These are phyloP conservation scores for Phaeosphaeriaceae sp. DNA, from an alignment of 2,329 filamentous ascomycete species.

Conservation along the genomic window DNA sequence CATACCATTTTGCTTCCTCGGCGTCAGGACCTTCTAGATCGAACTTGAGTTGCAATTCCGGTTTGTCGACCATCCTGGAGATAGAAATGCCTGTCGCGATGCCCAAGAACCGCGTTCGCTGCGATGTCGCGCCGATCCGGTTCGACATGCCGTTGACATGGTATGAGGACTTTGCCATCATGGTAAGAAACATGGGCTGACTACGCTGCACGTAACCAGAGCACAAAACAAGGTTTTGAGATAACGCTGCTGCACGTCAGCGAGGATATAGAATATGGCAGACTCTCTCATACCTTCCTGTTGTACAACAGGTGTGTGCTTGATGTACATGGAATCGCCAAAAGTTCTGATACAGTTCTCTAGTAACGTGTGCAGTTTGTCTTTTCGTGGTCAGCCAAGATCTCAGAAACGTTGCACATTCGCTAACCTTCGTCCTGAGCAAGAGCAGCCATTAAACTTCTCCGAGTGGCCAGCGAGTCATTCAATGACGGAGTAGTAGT, in stretches of 20 bases:
- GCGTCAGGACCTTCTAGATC: slow-evolving; percentile 79
- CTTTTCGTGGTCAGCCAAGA: slow-evolving; percentile 19
- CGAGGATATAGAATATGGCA: slow-evolving; percentile 14
- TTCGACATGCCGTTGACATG: slow-evolving; percentile 87
- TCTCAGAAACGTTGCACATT: not conserved
- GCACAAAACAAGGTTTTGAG: slow-evolving; percentile 78
- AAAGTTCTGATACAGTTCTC: slow-evolving; percentile 77
- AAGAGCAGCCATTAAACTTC: slow-evolving; percentile 52
- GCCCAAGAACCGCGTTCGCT: slow-evolving; percentile 79
- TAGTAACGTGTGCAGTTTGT: slow-evolving; percentile 63
- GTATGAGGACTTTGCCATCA: slow-evolving; percentile 72
- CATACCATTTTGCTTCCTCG: slow-evolving; percentile 77
- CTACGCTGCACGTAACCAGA: slow-evolving; percentile 77
- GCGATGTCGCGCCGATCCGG: slow-evolving; percentile 78
- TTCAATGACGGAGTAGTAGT: slow-evolving; percentile 33
- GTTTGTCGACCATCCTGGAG: slow-evolving; percentile 68
- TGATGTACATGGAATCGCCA: slow-evolving; percentile 85
- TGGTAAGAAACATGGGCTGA: slow-evolving; percentile 69
- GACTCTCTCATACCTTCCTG: slow-evolving; percentile 74
- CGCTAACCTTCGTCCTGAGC: slow-evolving; percentile 49
- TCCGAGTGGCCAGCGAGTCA: slow-evolving; percentile 34
- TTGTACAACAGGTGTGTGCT: slow-evolving; percentile 80
- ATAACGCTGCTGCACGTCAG: slow-evolving; percentile 65
- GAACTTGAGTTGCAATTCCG: slow-evolving; percentile 79
- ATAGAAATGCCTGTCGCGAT: slow-evolving; percentile 84